Conservation (phyloP, 805 yeast genomes). For the Yamadazyma tumulicola region DNA sequence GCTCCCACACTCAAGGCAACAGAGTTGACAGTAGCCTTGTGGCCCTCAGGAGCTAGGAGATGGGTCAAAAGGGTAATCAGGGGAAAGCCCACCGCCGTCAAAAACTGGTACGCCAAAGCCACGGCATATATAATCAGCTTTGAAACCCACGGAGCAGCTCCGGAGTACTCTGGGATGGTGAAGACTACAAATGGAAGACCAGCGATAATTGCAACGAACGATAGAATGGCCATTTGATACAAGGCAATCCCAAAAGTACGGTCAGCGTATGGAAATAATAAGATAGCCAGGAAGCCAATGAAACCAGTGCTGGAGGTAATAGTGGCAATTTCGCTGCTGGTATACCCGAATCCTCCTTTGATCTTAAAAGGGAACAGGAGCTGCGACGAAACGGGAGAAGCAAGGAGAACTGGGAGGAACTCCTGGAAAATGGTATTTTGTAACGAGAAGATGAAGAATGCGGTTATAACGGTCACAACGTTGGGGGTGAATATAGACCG, state of each 20-base stretch:
- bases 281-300: conserved; percentile 35
- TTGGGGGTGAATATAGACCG: conserved; percentile 20
- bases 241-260: conserved; percentile 11
- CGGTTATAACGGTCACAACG: conserved; percentile 26
- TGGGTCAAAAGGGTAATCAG: conserved; percentile 31
- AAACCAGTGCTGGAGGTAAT: conserved; percentile 34
- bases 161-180: conserved; percentile 24
- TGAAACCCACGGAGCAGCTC: conserved; percentile 26
- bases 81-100: conserved; percentile 31
- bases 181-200: conserved; percentile 28
- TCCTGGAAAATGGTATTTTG: conserved; percentile 29
- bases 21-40: conserved; percentile 33
- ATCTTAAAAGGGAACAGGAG: conserved; percentile 30
- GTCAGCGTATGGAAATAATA: conserved; percentile 34
- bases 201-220: conserved; percentile 30
- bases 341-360: conserved; percentile 32
- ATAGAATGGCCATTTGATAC: conserved; percentile 24
- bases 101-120: conserved; percentile 28
- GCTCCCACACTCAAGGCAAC: conserved; percentile 30
- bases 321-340: conserved; percentile 26
- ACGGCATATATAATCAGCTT: conserved; percentile 22
- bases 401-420: conserved; percentile 31
- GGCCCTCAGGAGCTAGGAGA: conserved; percentile 29
- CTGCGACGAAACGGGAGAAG: conserved; percentile 18
- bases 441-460: conserved; percentile 30